Percentiles rank a stretch among this genome's conserved stretches.
phyloP scores from a whole-genome alignment of 2,329 filamentous ascomycete genomes.

The Xylariales sp. region DNA sequence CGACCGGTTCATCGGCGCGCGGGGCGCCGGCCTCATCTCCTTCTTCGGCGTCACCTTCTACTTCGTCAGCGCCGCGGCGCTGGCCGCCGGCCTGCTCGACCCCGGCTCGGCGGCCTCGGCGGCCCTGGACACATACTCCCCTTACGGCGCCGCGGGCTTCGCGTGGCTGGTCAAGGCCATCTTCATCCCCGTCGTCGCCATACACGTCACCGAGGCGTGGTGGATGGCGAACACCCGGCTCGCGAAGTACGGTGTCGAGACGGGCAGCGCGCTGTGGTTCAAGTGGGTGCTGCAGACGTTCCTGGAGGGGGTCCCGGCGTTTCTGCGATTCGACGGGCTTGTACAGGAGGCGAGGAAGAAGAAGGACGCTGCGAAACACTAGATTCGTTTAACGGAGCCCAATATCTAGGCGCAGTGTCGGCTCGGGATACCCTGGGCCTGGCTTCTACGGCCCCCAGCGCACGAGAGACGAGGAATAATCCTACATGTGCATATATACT shows the following conservation, averaged over 20 bases:
- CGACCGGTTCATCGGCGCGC: slow-evolving; percentile 55
- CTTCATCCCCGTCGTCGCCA: slow-evolving; percentile 66
- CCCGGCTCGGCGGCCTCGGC: slow-evolving; percentile 63
- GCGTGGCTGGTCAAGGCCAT: slow-evolving; percentile 69
- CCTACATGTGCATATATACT: neutral
- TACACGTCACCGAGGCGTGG: slow-evolving; percentile 74
- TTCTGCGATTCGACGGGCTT: slow-evolving; percentile 62
- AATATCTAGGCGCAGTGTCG: neutral
- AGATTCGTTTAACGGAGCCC: slow-evolving; percentile 1
- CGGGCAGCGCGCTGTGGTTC: slow-evolving; percentile 63
- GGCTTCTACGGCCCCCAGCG: neutral
- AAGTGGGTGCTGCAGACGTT: slow-evolving; percentile 65
- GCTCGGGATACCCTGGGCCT: neutral
- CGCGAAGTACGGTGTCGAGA: slow-evolving; percentile 59
- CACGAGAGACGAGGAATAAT: neutral
- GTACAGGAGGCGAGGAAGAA: slow-evolving; percentile 57
- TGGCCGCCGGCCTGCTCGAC: slow-evolving; percentile 61
- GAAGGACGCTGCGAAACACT: slow-evolving; percentile 58
- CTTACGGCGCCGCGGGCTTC: slow-evolving; percentile 68
- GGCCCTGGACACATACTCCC: slow-evolving; percentile 62
- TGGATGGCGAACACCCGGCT: slow-evolving; percentile 63
- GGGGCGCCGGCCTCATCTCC: slow-evolving; percentile 61
- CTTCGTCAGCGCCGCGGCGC: slow-evolving; percentile 61
- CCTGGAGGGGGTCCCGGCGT: slow-evolving; percentile 64
- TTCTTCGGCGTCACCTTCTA: slow-evolving; percentile 67